A percentile compares a stretch with the other conserved stretches of the same genome.
phyloP scores from a whole-genome alignment of 371 early-diverging fungal species.

The Mucor irregularis region DNA sequence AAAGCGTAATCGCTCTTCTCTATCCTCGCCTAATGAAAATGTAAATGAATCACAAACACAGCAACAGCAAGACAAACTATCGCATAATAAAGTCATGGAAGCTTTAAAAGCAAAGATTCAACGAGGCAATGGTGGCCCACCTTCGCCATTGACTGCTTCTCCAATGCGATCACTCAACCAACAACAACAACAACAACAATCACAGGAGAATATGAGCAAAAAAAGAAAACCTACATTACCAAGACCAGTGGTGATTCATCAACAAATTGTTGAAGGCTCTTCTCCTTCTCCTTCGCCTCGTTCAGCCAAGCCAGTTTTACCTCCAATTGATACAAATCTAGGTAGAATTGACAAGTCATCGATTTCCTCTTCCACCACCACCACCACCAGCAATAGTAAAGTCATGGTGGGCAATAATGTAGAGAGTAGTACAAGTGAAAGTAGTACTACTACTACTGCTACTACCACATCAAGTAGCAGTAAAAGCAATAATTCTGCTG shows the following conservation, averaged over 20 bases:
- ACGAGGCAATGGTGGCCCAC: slow-evolving; percentile 14
- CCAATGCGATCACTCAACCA: background rate
- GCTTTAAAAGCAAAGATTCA: slow-evolving; percentile 41
- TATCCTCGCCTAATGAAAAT: slow-evolving; percentile 4
- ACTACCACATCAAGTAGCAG: background rate
- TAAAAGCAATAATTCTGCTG: background rate
- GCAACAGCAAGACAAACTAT: slow-evolving; percentile 19
- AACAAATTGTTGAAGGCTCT: background rate
- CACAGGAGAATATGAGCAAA: slow-evolving; percentile 1
- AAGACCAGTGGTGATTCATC: slow-evolving; percentile 10
- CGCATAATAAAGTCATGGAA: slow-evolving; percentile 40
- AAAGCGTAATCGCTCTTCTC: slow-evolving; percentile 16
- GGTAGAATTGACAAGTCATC: slow-evolving; percentile 22
- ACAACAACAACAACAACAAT: background rate
- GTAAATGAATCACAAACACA: background rate
- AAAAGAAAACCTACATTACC: slow-evolving; percentile 13
- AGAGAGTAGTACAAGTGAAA: background rate
- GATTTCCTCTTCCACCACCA: too few species aligned
- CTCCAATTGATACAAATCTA: slow-evolving; percentile 40
- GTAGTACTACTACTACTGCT: background rate
- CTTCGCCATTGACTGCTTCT: slow-evolving; percentile 16
- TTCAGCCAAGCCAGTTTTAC: slow-evolving; percentile 37
- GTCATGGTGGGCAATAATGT: background rate
- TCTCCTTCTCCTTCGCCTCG: slow-evolving; percentile 33
- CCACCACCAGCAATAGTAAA: background rate